Percentiles rank a stretch among this genome's conserved stretches.
phyloP scores from a whole-genome alignment of 495 filamentous ascomycete species.

The Podospora sp. region DNA sequence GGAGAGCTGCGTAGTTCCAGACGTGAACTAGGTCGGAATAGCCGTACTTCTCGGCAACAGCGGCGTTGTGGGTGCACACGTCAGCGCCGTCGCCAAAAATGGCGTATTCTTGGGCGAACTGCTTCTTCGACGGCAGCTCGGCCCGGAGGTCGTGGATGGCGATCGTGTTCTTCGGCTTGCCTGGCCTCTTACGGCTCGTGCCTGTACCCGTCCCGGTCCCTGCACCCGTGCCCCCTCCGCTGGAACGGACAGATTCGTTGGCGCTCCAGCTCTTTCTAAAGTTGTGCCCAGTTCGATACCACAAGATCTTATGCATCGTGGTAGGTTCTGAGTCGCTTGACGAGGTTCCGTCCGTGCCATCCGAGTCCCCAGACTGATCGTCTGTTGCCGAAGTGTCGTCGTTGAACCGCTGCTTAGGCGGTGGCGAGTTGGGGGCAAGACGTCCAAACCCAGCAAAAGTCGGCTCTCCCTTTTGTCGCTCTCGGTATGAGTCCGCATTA shows the following conservation, averaged over 20 bases:
- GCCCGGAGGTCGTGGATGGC: constrained; percentile 69
- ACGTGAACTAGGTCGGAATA: constrained; percentile 75
- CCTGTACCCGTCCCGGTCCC: constrained; percentile 58
- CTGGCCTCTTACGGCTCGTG: constrained; percentile 44
- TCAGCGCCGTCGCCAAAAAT: constrained; percentile 80
- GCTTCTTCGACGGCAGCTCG: constrained; percentile 73
- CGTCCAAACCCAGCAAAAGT: constrained; percentile 91
- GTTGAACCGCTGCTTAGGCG: constrained; percentile 52
- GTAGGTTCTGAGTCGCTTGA: constrained; percentile 74
- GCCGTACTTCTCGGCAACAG: constrained; percentile 73
- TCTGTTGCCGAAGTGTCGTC: constrained; percentile 55
- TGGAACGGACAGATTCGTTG: constrained; percentile 51
- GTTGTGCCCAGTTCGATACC: constrained; percentile 48
- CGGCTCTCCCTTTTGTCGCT: constrained; percentile 64
- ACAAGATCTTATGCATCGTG: constrained; percentile 55
- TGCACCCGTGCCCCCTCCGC: constrained; percentile 52
- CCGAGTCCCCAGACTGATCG: constrained; percentile 53
- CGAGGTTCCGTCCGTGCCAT: constrained; percentile 65
- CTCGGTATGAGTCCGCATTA: constrained; percentile 61
- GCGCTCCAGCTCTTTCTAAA: constrained; percentile 51
- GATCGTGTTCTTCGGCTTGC: constrained; percentile 58
- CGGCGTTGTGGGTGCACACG: constrained; percentile 81
- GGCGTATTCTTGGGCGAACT: constrained; percentile 74
- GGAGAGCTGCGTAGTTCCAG: constrained; percentile 78
- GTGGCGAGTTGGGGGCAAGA: constrained; percentile 55